Base-by-base conservation (phyloP, 768 basidiomycete species). In the Terana coerulea region DNA sequence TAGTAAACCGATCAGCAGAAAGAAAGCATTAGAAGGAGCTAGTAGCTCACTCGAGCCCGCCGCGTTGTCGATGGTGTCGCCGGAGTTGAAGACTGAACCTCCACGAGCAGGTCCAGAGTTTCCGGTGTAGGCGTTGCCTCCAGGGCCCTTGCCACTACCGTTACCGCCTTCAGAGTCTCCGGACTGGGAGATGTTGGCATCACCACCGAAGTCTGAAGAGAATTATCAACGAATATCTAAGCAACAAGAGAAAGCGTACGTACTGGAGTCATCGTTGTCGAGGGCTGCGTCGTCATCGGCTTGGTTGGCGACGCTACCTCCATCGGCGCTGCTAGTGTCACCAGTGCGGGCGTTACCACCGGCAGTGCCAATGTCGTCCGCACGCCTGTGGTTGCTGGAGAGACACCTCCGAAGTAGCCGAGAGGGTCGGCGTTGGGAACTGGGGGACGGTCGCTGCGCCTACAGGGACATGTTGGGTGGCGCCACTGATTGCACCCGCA, bases 291-390 rank as follows among this genome's bases (percentile, higher is more conserved):
- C 52, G 29, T 35, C 45, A 29, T 49, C 40, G 3, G 54, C 35
- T 4, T 36, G 46, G 50, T 61, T 58, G 10, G 43, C 44, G 25
- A 63, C 49, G 17, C 41, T 41, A 29, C 64, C 64, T 19, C 64
- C 64, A 22, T 55, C 54, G 24, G 62, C 46, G 45, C 47, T 47
- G 29, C 39, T 37, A 15, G 57, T 52, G 31, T 58, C 56, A 22
- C 64, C 64, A n/a, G 64, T 54, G 53, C 61, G 61, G 0, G 61
- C 53, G 53, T 61, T 63, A 50, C 64, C 64, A 44, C 64, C 64
- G 4, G 62, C 64, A 4, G 60, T 59, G 26, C 36, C 11, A 19
- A 19, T 2, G 43, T 65, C 62, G 17, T 30, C 29, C 0, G 64
- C 57, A 53, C 64, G 64, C 61, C 55, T 65, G 31, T 35, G 26